Evolutionary conservation across 225 moss, liverwort and hornwort genomes (phyloP).

Genomic region (Pseudoscleropodium purum): DNA sequence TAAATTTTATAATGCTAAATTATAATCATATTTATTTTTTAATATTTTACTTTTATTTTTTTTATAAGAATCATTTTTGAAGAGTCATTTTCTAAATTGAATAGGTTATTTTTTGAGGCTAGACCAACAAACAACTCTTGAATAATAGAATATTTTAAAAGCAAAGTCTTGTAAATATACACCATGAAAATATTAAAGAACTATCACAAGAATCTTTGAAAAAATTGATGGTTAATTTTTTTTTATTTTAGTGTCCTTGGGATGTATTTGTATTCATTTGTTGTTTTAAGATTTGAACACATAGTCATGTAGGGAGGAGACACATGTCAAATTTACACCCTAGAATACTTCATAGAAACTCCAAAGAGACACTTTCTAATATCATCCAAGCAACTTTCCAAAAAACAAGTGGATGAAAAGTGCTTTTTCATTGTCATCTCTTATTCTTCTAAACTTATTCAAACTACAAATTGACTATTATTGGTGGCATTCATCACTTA

Average conservation of each 20-base stretch:
- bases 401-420: background rate
- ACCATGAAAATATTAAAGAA: background rate
- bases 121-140: rapidly evolving
- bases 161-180: background rate
- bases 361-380: background rate
- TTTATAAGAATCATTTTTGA: background rate
- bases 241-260: background rate
- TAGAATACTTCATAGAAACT: background rate
- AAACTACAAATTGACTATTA: background rate
- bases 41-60: too few relatives aligned
- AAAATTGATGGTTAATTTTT: background rate
- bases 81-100: background rate
- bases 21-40: background rate
- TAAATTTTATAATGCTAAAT: background rate
- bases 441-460: background rate
- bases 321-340: background rate
- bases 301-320: background rate
- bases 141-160: background rate
- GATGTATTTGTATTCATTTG: background rate
- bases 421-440: background rate
- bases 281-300: background rate
- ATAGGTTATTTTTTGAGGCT: background rate
- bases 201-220: background rate
- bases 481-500: too few relatives aligned
- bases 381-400: background rate